These are phyloP conservation scores for Tetraselmis striata DNA, from an alignment of 139 green algal species.

Conservation along the genomic window DNA sequence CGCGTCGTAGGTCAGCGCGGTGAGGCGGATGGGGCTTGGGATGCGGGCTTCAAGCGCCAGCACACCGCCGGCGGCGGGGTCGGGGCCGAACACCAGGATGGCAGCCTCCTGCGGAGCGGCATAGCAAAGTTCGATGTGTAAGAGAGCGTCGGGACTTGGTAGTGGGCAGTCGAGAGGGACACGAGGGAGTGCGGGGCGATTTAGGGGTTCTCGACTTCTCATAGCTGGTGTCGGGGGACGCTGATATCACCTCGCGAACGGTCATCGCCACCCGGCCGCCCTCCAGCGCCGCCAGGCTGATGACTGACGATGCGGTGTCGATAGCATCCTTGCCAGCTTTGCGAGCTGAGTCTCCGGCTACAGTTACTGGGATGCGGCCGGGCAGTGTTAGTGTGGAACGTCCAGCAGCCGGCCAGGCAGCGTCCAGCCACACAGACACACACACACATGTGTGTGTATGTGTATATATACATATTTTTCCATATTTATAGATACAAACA, in stretches of 20 bases:
- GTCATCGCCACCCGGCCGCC: neutral
- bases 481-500: too few species aligned
- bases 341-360: too few species aligned
- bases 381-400: too few species aligned
- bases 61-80: neutral
- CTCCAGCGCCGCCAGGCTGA: neutral
- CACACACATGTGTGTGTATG: too few species aligned
- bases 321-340: too few species aligned
- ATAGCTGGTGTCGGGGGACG: neutral
- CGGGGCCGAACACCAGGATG: neutral
- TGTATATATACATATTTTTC: too few species aligned
- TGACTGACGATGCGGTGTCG: too few species aligned
- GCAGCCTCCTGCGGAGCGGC: neutral
- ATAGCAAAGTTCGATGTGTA: neutral
- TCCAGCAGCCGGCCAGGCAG: too few species aligned
- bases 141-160: neutral
- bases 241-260: neutral
- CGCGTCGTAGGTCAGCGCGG: neutral
- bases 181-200: neutral
- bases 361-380: too few species aligned
- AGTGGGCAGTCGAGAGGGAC: neutral
- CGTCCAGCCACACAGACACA: too few species aligned
- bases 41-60: neutral
- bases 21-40: neutral
- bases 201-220: too few species aligned